Evolutionary conservation across 352 stramenopile genomes (phyloP), one percentile per base, ranked within the genome.

Genomic region (Phytophthora sojae): DNA sequence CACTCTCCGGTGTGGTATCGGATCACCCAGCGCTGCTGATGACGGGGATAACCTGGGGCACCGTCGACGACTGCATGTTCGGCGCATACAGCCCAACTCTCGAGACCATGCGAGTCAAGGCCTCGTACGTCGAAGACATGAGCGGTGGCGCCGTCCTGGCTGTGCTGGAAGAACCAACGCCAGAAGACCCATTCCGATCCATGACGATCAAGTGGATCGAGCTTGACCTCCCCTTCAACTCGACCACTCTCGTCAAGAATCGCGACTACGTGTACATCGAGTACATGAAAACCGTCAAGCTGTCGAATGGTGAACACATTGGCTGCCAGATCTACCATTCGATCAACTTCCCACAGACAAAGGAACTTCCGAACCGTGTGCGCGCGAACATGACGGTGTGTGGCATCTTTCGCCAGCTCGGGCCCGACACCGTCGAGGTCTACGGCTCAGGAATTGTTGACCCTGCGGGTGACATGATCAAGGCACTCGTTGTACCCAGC

Each of bases 241-340:
- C 56, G 2, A 72, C 58, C 2, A 61, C 44, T 0, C 39, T 73
- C 3, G 53, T 78, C 35, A 71, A 71, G 44, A 77, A 81, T 56
- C 77, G 80, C 8, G 77, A 85, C 61, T 81, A 75, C 26, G 49
- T 88, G 9, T 85, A 82, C 54, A 56, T 88, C 11, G 74, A 87
- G 57, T 80, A 76, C 62, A 84, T 71, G 6, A 77, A 75, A 14
- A 77, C 80, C 23, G 69, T 79, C 19, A 60, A 63, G 15, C 63
- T 79, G 26, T 60, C 58, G 6, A 71, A 68, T 14, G 76, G 76
- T 2, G 77, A 87, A 62, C 71, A 52, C 14, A 58, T 87, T 47
- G 80, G 80, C 14, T 85, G 74, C 54, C 71, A 83, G 64, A 54
- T 87, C 12, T 57, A 79, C 45, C 82, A 90, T 69, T 89, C 80